These are phyloP conservation scores for Achaetomiella virescens DNA, from an alignment of 495 filamentous ascomycete genomes.

Conservation along the genomic window DNA sequence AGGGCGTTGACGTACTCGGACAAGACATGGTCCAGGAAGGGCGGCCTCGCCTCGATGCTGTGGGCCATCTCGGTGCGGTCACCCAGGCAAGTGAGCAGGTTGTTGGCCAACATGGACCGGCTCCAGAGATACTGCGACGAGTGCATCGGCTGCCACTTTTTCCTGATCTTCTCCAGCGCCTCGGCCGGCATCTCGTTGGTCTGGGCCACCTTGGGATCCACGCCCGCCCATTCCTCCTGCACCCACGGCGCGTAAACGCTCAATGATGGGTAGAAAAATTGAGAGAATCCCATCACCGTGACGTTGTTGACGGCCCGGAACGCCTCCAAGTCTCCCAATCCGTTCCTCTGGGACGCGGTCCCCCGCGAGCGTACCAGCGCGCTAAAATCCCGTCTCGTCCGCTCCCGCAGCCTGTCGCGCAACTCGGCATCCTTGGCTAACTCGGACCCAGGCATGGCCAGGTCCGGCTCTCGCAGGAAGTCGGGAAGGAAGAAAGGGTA, in stretches of 20 bases:
- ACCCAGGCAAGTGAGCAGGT: slow-evolving; percentile 40
- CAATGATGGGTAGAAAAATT: background rate
- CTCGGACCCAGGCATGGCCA: slow-evolving; percentile 25
- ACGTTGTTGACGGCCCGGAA: slow-evolving; percentile 1
- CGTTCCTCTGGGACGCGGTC: background rate
- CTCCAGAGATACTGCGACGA: slow-evolving; percentile 40
- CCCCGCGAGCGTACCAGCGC: background rate
- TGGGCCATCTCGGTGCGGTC: slow-evolving; percentile 50
- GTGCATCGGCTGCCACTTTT: slow-evolving; percentile 48
- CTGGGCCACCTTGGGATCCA: no score
- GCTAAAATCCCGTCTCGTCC: background rate
- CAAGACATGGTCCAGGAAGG: slow-evolving; percentile 48
- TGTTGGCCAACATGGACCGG: slow-evolving; percentile 36
- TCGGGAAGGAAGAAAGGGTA: slow-evolving; percentile 41
- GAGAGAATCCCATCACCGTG: background rate
- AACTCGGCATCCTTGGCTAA: slow-evolving; percentile 10
- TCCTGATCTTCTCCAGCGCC: slow-evolving; percentile 25
- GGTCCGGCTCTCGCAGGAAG: slow-evolving; percentile 41
- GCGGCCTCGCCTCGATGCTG: slow-evolving; percentile 40
- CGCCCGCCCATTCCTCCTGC: background rate
- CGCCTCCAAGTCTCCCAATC: background rate
- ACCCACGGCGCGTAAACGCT: slow-evolving; percentile 11
- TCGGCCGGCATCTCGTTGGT: slow-evolving; percentile 7
- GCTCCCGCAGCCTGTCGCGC: slow-evolving; percentile 8
- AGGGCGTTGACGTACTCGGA: slow-evolving; percentile 44